A percentile compares a stretch with the other conserved stretches of the same genome.
phyloP scores from a whole-genome alignment of 176 grass and related monocot species.

The Oryza glaberrima region DNA sequence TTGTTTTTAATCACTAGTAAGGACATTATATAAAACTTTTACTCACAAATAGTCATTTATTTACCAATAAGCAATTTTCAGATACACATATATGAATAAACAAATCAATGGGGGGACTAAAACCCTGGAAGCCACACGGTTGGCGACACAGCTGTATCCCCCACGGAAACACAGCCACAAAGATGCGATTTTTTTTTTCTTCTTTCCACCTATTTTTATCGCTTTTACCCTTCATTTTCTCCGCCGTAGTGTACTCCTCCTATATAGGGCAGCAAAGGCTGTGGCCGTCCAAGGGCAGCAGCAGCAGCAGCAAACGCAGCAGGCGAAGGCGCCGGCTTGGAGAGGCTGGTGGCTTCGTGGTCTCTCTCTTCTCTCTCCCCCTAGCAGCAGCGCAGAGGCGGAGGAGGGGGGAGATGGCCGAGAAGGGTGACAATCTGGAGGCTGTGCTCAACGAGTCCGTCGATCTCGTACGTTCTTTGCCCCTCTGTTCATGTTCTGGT shows the following conservation, averaged over 20 bases:
- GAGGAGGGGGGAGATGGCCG: slow-evolving; percentile 46
- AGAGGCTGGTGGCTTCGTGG: background rate
- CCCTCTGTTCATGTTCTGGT: background rate
- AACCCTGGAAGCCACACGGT: background rate
- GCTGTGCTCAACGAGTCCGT: slow-evolving; percentile 86
- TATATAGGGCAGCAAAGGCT: no score
- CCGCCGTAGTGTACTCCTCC: background rate
- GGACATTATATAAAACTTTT: no score
- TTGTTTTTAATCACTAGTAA: no score
- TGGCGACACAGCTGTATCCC: background rate
- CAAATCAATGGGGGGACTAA: no score
- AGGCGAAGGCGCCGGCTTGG: background rate
- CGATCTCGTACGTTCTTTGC: slow-evolving; percentile 62
- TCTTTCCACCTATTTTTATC: background rate
- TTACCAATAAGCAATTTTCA: no score
- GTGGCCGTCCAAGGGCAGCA: background rate
- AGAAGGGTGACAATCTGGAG: slow-evolving; percentile 62
- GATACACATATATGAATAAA: no score
- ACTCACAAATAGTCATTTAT: no score
- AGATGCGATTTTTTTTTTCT: background rate
- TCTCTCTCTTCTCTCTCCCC: background rate
- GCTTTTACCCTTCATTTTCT: background rate
- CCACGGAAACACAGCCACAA: background rate
- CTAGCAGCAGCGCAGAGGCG: no score
- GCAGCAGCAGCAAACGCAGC: background rate